Evolutionary conservation across 805 yeast genomes (phyloP).

Genomic region (Tetrapisispora pingtungensis): DNA sequence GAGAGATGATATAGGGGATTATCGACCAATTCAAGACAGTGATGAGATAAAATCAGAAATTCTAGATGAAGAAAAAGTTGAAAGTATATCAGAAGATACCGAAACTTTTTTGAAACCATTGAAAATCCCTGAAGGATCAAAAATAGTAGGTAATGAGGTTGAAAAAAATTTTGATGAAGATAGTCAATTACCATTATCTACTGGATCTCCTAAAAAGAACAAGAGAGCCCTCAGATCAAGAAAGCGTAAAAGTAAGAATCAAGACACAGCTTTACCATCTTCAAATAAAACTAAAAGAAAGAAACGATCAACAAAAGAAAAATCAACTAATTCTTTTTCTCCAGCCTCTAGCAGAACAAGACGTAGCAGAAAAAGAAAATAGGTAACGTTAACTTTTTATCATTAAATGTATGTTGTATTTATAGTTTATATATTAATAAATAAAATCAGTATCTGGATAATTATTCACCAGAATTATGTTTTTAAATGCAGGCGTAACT

Average conservation of each 20-base stretch:
- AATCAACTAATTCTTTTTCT: neutral
- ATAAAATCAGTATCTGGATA: neutral
- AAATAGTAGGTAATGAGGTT: neutral
- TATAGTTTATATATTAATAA: neutral
- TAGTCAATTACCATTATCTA: neutral
- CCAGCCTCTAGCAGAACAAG: neutral
- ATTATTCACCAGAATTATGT: too few species aligned
- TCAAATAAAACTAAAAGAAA: neutral
- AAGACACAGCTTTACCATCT: neutral
- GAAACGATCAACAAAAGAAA: neutral
- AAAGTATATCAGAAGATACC: too few species aligned
- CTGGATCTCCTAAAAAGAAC: neutral
- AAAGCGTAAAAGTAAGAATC: neutral
- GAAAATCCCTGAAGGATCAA: neutral
- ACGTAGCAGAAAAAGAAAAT: neutral
- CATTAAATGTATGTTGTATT: neutral
- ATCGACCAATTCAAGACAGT: too few species aligned
- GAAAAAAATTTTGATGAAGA: neutral
- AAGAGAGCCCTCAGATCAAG: neutral
- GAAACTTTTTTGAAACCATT: neutral
- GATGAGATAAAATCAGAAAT: too few species aligned
- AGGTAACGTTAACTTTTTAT: neutral
- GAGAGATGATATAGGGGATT: too few species aligned
- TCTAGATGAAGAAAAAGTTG: too few species aligned
- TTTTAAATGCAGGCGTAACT: too few species aligned